These are phyloP conservation scores for Hanseniaspora valbyensis DNA, from an alignment of 805 yeast species.

Conservation along the genomic window DNA sequence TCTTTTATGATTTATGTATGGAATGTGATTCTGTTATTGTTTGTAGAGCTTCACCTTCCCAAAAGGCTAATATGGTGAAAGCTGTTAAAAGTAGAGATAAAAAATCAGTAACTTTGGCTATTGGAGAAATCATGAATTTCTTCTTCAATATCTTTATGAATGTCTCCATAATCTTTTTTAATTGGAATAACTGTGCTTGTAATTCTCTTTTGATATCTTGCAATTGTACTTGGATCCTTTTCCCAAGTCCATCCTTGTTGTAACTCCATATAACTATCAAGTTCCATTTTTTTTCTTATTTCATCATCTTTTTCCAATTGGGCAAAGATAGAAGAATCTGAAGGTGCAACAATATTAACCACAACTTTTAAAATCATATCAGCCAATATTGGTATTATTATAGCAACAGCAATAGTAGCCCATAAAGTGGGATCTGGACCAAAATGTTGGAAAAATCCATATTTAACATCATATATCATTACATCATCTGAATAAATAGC, in stretches of 20 bases:
- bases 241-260: constrained; percentile 69
- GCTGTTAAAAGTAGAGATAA: constrained; percentile 63
- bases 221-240: constrained; percentile 33
- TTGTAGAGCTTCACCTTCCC: constrained; percentile 95
- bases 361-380: constrained; percentile 56
- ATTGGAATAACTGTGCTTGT: background rate
- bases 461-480: constrained; percentile 50
- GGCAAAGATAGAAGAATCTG: constrained; percentile 71
- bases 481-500: constrained; percentile 46
- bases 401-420: constrained; percentile 56
- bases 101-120: constrained; percentile 74
- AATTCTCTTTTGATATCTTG: constrained; percentile 23
- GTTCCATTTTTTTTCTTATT: constrained; percentile 59
- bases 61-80: constrained; percentile 80
- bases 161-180: no score
- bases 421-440: constrained; percentile 81
- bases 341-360: constrained; percentile 47
- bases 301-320: constrained; percentile 58
- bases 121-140: no score
- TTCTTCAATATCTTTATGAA: no score
- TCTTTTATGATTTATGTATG: constrained; percentile 76
- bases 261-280: constrained; percentile 60
- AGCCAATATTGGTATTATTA: constrained; percentile 47
- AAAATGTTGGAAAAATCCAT: constrained; percentile 58
- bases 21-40: constrained; percentile 83